These are phyloP conservation scores for Aspergillus nidulans DNA, from an alignment of 495 filamentous ascomycete species.

Conservation along the genomic window DNA sequence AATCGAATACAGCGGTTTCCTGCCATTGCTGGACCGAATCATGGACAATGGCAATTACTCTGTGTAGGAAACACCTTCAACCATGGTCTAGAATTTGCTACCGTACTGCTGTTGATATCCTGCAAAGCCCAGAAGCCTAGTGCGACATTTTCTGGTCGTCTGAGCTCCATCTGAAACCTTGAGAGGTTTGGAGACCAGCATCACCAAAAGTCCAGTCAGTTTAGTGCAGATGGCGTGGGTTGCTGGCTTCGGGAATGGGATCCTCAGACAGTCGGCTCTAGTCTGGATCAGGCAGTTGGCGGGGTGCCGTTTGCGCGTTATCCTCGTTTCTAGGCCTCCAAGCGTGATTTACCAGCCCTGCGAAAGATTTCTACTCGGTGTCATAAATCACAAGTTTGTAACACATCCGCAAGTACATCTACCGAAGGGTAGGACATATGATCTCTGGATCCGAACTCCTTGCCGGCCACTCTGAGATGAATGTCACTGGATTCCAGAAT, in stretches of 20 bases:
- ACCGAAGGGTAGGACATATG: too few relatives aligned
- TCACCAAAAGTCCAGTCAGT: neutral
- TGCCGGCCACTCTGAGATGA: too few relatives aligned
- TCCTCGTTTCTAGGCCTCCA: neutral
- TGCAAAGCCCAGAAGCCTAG: neutral
- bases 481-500: too few relatives aligned
- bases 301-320: neutral
- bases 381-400: neutral
- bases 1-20: too few relatives aligned
- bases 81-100: too few relatives aligned
- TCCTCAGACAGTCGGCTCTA: neutral
- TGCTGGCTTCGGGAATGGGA: neutral
- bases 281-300: conserved; percentile 13
- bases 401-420: too few relatives aligned
- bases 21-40: neutral
- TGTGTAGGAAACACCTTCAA: too few relatives aligned
- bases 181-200: neutral
- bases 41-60: too few relatives aligned
- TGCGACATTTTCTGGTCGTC: conserved; percentile 6
- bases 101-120: neutral
- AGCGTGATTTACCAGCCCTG: neutral
- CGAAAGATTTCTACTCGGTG: neutral
- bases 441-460: too few relatives aligned
- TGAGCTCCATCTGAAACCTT: neutral
- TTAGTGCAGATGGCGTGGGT: conserved; percentile 1